Conservation (phyloP, 768 basidiomycete genomes). For the Auricularia sp. region DNA sequence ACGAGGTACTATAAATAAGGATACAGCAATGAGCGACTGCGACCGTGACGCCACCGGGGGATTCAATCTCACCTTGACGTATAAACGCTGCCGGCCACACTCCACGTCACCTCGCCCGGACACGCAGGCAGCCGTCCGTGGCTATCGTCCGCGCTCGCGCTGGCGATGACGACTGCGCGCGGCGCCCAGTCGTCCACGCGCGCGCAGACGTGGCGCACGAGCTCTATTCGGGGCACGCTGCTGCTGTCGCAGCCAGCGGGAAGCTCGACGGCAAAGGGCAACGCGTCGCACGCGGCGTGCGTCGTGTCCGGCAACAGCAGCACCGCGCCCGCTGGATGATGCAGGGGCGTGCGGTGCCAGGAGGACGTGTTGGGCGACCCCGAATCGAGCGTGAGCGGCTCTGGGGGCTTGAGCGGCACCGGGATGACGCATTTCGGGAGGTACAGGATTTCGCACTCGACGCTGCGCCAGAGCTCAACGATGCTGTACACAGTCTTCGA, state of each 20-base stretch:
- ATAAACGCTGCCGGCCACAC: not conserved
- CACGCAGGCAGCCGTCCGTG: not conserved
- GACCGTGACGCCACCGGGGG: not conserved
- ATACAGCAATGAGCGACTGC: not conserved
- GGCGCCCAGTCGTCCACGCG: not conserved
- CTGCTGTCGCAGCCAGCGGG: not conserved
- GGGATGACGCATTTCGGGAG: not conserved
- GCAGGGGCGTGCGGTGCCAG: not conserved
- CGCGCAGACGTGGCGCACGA: not conserved
- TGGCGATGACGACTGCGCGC: not conserved
- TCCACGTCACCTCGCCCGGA: not conserved
- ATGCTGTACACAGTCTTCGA: too few relatives aligned
- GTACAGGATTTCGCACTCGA: not conserved
- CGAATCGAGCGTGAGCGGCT: not conserved
- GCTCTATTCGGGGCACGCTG: not conserved
- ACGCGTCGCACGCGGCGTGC: not conserved
- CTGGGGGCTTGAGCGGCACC: not conserved
- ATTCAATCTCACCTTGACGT: not conserved
- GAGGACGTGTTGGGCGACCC: not conserved
- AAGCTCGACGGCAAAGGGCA: not conserved
- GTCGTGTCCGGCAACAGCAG: not conserved
- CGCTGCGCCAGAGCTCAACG: not conserved
- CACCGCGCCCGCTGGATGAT: not conserved
- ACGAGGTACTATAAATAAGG: not conserved
- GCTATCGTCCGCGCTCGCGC: not conserved